Base-by-base conservation (phyloP, 2,329 filamentous ascomycete genomes). In the Calonectria honghensis region DNA sequence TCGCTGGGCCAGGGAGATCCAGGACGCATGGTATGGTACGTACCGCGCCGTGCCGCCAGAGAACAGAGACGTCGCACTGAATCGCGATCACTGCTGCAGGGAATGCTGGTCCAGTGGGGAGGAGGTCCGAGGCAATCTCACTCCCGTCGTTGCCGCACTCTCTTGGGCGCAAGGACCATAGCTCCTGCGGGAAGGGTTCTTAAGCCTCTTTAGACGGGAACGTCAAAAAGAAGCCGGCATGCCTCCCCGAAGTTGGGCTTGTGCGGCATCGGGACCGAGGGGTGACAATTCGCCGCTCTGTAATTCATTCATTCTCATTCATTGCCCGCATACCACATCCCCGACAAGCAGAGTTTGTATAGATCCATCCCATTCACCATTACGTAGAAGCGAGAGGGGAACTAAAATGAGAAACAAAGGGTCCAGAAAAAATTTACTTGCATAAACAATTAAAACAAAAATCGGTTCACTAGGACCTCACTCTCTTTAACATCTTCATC, bases 1-100 rank as follows among this genome's bases (percentile, higher is more conserved):
- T 45, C 54, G 54, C 59, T 45, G 51, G 66, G 66, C 18, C 41
- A 68, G 64, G 35, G 32, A 35, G 48, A 65, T 50, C 61, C 31
- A 50, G 37, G 61, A 32, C 61, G 37, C 59, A 48, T 14, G 50
- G 68, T 65, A 65, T 14, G 50, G 68, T 65, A 65, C 68, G 68
- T 71, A 71, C 68, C 59, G 35, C 32, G 18, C 41, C 61, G 20
- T 65, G n/a, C 41, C 57, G 51, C 45, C 57, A 63, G 41, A 32
- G 27, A 50, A 31, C 61, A 32, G 45, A 29, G 41, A 35, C 29
- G 37, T 50, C 39, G 51, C 45, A 39, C 51, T 54, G 70, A 64
- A 73, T 73, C 70, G 70, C 51, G 61, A 65, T 63, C 24, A 63
- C 32, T 41, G 35, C 29, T 24, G 35, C 61, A 65, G 61, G 61